Evolutionary conservation across 495 filamentous ascomycete species (phyloP).

Genomic region (Neurospora sp.): DNA sequence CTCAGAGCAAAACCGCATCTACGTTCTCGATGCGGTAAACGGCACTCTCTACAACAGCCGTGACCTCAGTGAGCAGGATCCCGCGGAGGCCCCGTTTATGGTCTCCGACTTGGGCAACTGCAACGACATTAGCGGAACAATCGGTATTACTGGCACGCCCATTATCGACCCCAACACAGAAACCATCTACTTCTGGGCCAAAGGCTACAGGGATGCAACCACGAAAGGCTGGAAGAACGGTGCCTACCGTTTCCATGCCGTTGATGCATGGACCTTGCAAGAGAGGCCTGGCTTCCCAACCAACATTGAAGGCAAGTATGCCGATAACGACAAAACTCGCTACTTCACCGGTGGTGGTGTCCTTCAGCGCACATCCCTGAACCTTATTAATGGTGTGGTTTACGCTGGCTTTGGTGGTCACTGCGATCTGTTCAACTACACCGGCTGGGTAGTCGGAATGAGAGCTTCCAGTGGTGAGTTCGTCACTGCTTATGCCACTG

Average conservation of each 20-base stretch:
- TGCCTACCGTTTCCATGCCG: constrained; percentile 24
- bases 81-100: constrained; percentile 13
- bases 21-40: constrained; percentile 22
- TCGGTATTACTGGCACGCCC: constrained; percentile 32
- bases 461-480: constrained; percentile 7
- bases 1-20: constrained; percentile 22
- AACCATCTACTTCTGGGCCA: constrained; percentile 31
- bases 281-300: constrained; percentile 24
- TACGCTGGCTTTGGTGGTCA: constrained; percentile 31
- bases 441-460: constrained; percentile 23
- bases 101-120: constrained; percentile 9
- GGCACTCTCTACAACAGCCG: constrained; percentile 13
- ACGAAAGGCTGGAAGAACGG: constrained; percentile 21
- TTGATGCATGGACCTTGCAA: constrained; percentile 24
- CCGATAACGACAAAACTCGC: constrained; percentile 22
- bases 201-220: constrained; percentile 25
- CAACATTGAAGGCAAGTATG: constrained; percentile 17
- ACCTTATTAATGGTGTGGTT: constrained; percentile 24
- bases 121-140: constrained; percentile 10
- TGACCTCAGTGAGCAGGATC: constrained; percentile 1
- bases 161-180: constrained; percentile 27
- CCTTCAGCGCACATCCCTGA: constrained; percentile 27
- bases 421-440: constrained; percentile 23
- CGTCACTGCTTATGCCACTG: constrained; percentile 6
- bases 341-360: constrained; percentile 27